phyloP scores from a whole-genome alignment of 257 asterid species.

The Nicotiana benthamiana region DNA sequence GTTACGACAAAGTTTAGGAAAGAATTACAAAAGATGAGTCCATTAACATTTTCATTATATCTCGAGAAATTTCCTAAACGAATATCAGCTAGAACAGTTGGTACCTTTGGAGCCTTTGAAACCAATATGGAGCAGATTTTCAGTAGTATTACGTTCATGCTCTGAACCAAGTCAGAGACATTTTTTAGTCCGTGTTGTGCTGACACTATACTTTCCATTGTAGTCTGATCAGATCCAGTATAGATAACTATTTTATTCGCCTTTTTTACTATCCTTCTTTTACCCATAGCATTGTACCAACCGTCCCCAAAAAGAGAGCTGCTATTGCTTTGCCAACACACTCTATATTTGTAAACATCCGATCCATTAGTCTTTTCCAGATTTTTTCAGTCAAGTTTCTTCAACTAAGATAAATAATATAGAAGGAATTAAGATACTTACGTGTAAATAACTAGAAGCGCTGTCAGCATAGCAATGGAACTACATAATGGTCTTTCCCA shows the following conservation, averaged over 20 bases:
- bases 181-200: slow-evolving; percentile 77
- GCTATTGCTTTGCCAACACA: slow-evolving; percentile 68
- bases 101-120: slow-evolving; percentile 78
- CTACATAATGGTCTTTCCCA: slow-evolving; percentile 65
- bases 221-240: slow-evolving; percentile 54
- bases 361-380: background rate
- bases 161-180: slow-evolving; percentile 52
- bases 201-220: slow-evolving; percentile 71
- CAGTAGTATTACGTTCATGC: slow-evolving; percentile 47
- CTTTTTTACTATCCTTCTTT: slow-evolving; percentile 23
- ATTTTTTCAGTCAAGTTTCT: background rate
- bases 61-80: background rate
- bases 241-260: slow-evolving; percentile 40
- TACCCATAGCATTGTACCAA: slow-evolving; percentile 37
- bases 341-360: slow-evolving; percentile 27
- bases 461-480: slow-evolving; percentile 17
- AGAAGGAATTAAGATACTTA: slow-evolving; percentile 18
- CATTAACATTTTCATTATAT: background rate
- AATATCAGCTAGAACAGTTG: background rate
- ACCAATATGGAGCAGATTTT: slow-evolving; percentile 62
- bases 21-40: background rate
- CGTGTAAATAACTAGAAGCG: slow-evolving; percentile 53
- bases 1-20: background rate
- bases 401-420: background rate
- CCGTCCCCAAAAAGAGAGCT: slow-evolving; percentile 36